Percentiles rank a stretch among this genome's conserved stretches.
phyloP scores from a whole-genome alignment of 169 alveolate genomes.

The Theileria parva region DNA sequence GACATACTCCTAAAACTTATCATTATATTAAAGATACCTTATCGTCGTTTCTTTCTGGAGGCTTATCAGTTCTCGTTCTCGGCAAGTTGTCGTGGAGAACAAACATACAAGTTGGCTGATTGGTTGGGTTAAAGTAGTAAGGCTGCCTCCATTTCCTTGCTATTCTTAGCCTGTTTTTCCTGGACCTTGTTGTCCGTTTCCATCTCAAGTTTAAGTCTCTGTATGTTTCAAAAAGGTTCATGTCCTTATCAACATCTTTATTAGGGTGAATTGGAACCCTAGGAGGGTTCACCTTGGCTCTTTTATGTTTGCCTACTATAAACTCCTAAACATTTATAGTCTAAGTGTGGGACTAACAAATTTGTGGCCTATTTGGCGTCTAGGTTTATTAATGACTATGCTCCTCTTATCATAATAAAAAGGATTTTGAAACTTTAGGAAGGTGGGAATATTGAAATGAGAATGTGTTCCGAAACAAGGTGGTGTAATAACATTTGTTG shows the following conservation, averaged over 20 bases:
- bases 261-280: slow-evolving; percentile 81
- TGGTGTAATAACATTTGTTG: background rate
- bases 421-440: background rate
- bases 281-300: slow-evolving; percentile 79
- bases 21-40: background rate
- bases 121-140: slow-evolving; percentile 71
- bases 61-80: slow-evolving; percentile 54
- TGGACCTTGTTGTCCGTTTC: slow-evolving; percentile 72
- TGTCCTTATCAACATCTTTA: slow-evolving; percentile 73
- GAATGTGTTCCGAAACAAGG: background rate
- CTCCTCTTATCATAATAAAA: slow-evolving; percentile 8
- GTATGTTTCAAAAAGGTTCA: slow-evolving; percentile 75
- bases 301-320: slow-evolving; percentile 79
- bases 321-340: slow-evolving; percentile 67
- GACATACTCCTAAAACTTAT: background rate
- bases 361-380: slow-evolving; percentile 61
- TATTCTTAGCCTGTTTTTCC: slow-evolving; percentile 68
- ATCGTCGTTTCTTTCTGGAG: background rate
- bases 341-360: slow-evolving; percentile 34
- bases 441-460: background rate
- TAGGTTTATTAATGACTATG: slow-evolving; percentile 57
- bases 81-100: slow-evolving; percentile 74
- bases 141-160: slow-evolving; percentile 80
- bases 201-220: slow-evolving; percentile 76
- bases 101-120: slow-evolving; percentile 72